Base-by-base conservation (phyloP, 371 early-diverging fungal species). In the Haplosporangium sp. region DNA sequence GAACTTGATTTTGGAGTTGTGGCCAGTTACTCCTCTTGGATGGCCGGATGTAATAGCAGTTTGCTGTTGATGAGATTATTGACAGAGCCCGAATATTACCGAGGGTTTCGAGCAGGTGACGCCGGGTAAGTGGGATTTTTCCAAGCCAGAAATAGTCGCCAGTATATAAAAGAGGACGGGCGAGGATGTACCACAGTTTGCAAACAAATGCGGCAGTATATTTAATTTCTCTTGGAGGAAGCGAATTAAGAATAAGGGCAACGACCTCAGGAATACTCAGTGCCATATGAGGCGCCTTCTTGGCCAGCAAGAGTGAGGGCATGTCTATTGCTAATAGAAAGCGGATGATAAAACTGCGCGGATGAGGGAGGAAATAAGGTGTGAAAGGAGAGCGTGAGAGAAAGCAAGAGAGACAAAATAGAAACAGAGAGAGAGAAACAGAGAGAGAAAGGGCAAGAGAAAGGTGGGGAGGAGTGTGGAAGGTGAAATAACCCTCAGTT, bases 61-160 rank as follows among this genome's bases (percentile, higher is more conserved):
- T 52, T 5, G 62, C 53, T 11, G 63, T 62, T 13, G 63, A 63
- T 2, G 69, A 62, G 42, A 69, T 62, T 17, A 63, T 56, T 35
- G 69, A 63, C 37, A 69, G 57, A 4, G 37, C 47, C 62, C 56
- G 63, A 17, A 56, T 37, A 57, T 47, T 56, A 11, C 55, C 38
- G 56, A 62, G 20, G 37, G 17, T 9, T n/a, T 63, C 57, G 20
- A 69, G 57, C 44, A 63, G 17, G 63, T 63, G 38, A 39, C 38
- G 69, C 37, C 44, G n/a, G 42, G 53, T 55, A 42, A 69, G 63
- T 2, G 62, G 69, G n/a, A 69, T 44, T 63, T 56, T 69, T 45
- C 69, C 69, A 1, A 69, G 63, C 69, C 69, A 69, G 17, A 56
- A 42, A 40, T 55, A 61, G 11, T 61, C 60, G 13, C 37, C 37